These are phyloP conservation scores for Thalassiosira profunda DNA, from an alignment of 108 stramenopile genomes.

Conservation along the genomic window DNA sequence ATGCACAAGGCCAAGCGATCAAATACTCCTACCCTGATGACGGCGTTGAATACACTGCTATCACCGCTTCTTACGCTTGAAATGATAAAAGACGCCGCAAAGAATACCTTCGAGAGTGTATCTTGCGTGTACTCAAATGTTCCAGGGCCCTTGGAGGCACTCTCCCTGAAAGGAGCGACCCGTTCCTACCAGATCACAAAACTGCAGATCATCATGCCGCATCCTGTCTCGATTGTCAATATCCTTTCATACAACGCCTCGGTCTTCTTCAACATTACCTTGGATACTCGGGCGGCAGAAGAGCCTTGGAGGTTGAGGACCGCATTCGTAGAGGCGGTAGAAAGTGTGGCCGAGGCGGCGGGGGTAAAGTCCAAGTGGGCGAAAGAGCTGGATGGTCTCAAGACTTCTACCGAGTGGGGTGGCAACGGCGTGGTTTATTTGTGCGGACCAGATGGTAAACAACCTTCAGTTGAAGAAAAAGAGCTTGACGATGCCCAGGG, in stretches of 20 bases:
- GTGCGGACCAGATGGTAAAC: too few species aligned
- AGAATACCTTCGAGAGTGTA: conserved; percentile 1
- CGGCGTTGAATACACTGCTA: conserved; percentile 7
- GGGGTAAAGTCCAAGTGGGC: not conserved
- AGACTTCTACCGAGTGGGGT: conserved; percentile 13
- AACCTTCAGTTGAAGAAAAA: too few species aligned
- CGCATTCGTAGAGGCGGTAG: conserved; percentile 15
- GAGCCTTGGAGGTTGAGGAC: not conserved
- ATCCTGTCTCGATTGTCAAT: conserved; percentile 14
- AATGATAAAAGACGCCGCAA: not conserved
- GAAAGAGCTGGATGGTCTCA: not conserved
- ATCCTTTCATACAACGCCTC: conserved; percentile 5
- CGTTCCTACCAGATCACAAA: not conserved
- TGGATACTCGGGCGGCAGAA: conserved; percentile 13
- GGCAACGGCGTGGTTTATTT: conserved; percentile 7
- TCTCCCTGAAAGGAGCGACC: conserved; percentile 1
- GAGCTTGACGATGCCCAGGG: too few species aligned
- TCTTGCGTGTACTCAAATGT: conserved; percentile 22
- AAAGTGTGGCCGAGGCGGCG: conserved; percentile 3
- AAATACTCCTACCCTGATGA: conserved; percentile 16
- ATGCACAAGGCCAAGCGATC: conserved; percentile 19
- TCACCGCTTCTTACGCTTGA: conserved; percentile 3
- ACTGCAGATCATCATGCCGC: conserved; percentile 26
- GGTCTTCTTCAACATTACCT: conserved; percentile 14
- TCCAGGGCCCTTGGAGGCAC: conserved; percentile 7